Evolutionary conservation across 2,329 filamentous ascomycete species (phyloP), one percentile per base, ranked within the genome.

Genomic region (Ophiosphaerella herpotricha): DNA sequence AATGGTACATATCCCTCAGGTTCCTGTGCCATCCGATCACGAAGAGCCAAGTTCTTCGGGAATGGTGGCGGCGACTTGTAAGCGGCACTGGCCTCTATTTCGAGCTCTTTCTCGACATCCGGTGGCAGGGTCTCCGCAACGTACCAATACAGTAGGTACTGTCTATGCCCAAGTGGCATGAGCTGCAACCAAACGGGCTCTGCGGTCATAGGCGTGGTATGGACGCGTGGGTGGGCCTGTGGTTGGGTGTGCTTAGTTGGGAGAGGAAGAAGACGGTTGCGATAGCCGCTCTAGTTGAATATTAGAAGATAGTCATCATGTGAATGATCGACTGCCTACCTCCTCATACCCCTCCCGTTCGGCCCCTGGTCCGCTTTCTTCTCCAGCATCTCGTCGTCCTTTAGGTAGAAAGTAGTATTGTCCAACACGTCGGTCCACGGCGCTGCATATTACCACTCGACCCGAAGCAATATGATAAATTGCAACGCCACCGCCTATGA

Each of bases 331-430:
- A 24, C 18, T 11, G 5, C 56, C 18, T 60, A 76, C 75, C 62
- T 81, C 78, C 59, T 81, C 78, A 54, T 74, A 81, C 1, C 78
- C 79, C 57, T 81, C 79, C 26, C 79, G 66, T 46, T 78, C 74
- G 0, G 78, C 79, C 0, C 75, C 77, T 8, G 50, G 48, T 1
- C 62, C 66, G 5, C 67, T 72, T n/a, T 75, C 73, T 55, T 81
- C 79, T 9, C 74, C 74, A 0, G 74, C 75, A 60, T 81, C 78
- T 23, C 75, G 63, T 5, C 78, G 66, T 2, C 79, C 78, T 55
- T 81, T 81, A 5, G 78, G 78, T 7, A 81, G 60, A 57, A 81
- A 81, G 59, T 72, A 80, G 57, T 76, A 77, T 21, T 64, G 61
- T 18, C 45, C 52, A 3, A 60, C 66, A 4, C 57, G 50, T 7